Conservation (phyloP, 1,139 yeast genomes). For the Pichia sp. region DNA sequence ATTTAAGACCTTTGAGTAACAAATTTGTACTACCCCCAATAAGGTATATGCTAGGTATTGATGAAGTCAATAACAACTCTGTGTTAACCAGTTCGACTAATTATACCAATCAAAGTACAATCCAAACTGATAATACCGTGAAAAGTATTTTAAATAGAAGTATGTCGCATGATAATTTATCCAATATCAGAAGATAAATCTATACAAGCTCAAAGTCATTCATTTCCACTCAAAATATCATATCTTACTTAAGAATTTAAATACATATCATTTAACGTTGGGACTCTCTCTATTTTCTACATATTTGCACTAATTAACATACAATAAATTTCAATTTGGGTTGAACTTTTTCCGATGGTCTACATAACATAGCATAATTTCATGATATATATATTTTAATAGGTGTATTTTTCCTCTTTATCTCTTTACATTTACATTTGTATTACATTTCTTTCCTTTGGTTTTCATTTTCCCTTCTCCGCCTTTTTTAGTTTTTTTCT, state of each 20-base stretch:
- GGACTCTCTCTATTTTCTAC: neutral
- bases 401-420: too few species aligned
- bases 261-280: too few species aligned
- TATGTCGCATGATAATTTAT: constrained; percentile 23
- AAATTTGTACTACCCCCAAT: constrained; percentile 19
- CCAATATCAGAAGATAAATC: constrained; percentile 6
- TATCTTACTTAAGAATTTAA: too few species aligned
- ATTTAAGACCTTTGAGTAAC: constrained; percentile 21
- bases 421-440: neutral
- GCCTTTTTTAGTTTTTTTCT: too few species aligned
- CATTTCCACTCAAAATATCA: too few species aligned
- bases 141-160: constrained; percentile 24
- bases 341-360: neutral
- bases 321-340: neutral
- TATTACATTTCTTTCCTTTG: neutral
- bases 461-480: too few species aligned
- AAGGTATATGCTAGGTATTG: constrained; percentile 20
- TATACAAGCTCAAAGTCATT: too few species aligned
- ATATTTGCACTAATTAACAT: too few species aligned
- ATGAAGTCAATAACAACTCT: constrained; percentile 10
- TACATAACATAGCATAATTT: too few species aligned
- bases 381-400: too few species aligned
- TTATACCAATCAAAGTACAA: neutral
- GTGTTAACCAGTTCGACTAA: constrained; percentile 11
- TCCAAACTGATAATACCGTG: neutral